Evolutionary conservation across 257 asterid species (phyloP).

Genomic region (Phtheirospermum japonicum): DNA sequence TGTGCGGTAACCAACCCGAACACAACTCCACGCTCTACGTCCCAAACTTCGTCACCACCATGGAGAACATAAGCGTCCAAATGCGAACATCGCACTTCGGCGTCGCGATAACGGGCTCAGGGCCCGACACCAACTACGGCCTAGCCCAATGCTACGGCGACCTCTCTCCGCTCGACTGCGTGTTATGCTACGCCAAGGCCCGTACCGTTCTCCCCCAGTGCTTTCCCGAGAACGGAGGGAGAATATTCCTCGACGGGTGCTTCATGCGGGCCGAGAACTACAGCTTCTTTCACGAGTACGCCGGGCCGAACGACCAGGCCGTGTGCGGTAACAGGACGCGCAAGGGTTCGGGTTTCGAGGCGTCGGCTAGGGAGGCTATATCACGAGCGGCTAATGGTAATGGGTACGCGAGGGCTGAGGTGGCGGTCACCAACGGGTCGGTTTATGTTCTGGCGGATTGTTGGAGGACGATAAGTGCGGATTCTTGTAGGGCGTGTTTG

Average conservation of each 20-base stretch:
- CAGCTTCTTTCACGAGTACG: constrained; percentile 50
- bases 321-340: constrained; percentile 49
- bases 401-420: constrained; percentile 41
- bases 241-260: constrained; percentile 72
- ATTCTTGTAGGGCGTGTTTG: constrained; percentile 53
- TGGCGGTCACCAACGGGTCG: constrained; percentile 27
- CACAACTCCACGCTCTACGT: constrained; percentile 53
- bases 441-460: constrained; percentile 56
- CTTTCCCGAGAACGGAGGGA: constrained; percentile 60
- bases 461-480: constrained; percentile 47
- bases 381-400: constrained; percentile 30
- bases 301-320: constrained; percentile 39
- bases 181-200: constrained; percentile 68
- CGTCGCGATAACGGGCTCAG: constrained; percentile 42
- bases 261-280: constrained; percentile 74
- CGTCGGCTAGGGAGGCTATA: constrained; percentile 38
- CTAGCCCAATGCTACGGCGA: constrained; percentile 82
- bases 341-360: constrained; percentile 30
- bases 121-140: constrained; percentile 54
- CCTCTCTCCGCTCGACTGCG: constrained; percentile 68
- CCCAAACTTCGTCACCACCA: constrained; percentile 59
- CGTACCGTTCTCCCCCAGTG: constrained; percentile 70
- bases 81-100: constrained; percentile 58
- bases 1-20: constrained; percentile 45
- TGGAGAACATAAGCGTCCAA: constrained; percentile 67